phyloP scores from a whole-genome alignment of 495 filamentous ascomycete species.

The Tricharina praecox region DNA sequence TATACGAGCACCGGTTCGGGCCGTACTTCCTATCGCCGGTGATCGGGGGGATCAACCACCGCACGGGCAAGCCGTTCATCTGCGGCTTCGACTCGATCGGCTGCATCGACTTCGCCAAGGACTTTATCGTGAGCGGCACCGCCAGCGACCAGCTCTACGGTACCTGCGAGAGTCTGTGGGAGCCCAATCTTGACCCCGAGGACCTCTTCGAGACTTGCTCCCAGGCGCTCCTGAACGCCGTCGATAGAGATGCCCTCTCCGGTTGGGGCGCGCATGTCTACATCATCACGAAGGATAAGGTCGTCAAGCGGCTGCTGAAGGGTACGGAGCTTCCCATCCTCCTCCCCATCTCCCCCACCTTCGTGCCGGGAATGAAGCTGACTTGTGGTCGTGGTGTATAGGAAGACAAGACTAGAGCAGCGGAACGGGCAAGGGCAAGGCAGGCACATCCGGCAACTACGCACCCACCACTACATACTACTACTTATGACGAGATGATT shows the following conservation, averaged over 20 bases:
- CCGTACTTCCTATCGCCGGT: slow-evolving; percentile 92
- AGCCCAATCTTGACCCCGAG: slow-evolving; percentile 80
- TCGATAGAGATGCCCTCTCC: slow-evolving; percentile 88
- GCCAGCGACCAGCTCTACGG: slow-evolving; percentile 95
- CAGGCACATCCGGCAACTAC: too few species aligned
- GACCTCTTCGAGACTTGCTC: slow-evolving; percentile 97
- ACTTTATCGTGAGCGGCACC: slow-evolving; percentile 95
- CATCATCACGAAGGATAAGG: slow-evolving; percentile 99
- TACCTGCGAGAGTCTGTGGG: slow-evolving; percentile 96
- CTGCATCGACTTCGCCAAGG: slow-evolving; percentile 97
- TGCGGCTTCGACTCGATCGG: slow-evolving; percentile 97
- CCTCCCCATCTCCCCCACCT: too few species aligned
- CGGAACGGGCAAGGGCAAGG: too few species aligned
- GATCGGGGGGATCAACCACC: slow-evolving; percentile 82
- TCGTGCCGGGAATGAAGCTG: background rate
- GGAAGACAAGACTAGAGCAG: slow-evolving; percentile 5
- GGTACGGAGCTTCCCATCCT: too few species aligned
- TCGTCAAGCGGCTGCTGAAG: slow-evolving; percentile 94
- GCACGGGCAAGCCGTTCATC: slow-evolving; percentile 84
- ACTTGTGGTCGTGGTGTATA: slow-evolving; percentile 1
- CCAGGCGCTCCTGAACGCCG: slow-evolving; percentile 86
- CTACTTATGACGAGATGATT: too few species aligned
- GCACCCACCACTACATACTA: too few species aligned
- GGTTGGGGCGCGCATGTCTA: slow-evolving; percentile 96
- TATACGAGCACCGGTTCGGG: slow-evolving; percentile 92